A percentile compares a stretch with the other conserved stretches of the same genome.
These are phyloP conservation scores for Maudiozyma serrabonitensis DNA, from an alignment of 805 yeast species.

Conservation along the genomic window DNA sequence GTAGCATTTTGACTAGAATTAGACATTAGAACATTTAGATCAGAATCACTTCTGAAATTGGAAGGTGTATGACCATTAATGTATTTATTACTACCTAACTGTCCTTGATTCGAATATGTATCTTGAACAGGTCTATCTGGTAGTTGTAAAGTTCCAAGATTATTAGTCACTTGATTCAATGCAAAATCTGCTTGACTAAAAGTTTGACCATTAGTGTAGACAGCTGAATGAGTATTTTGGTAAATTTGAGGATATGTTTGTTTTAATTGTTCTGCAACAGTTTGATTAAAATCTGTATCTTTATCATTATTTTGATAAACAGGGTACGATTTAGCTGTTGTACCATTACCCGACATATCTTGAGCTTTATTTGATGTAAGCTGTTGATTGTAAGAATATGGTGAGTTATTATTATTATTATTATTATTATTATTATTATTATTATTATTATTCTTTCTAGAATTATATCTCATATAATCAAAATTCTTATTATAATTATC, in stretches of 20 bases:
- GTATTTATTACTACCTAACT: background rate
- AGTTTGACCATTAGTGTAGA: background rate
- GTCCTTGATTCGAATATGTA: background rate
- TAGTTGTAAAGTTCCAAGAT: background rate
- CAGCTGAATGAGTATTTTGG: slow-evolving; percentile 2
- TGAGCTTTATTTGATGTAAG: background rate
- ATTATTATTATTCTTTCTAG: background rate
- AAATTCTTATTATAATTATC: background rate
- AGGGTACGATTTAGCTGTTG: background rate
- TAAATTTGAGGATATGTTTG: slow-evolving; percentile 19
- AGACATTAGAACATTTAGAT: background rate
- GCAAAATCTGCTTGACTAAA: background rate
- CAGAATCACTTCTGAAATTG: background rate
- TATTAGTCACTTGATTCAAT: background rate
- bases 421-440: background rate
- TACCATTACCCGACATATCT: background rate
- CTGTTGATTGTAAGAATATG: background rate
- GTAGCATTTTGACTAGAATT: background rate
- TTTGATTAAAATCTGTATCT: slow-evolving; percentile 4
- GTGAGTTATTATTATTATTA: background rate
- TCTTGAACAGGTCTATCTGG: background rate
- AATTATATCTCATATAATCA: slow-evolving; percentile 2
- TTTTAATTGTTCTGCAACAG: slow-evolving; percentile 15
- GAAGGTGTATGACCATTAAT: background rate
- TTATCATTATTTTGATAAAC: background rate